Evolutionary conservation across 2,329 filamentous ascomycete species (phyloP), one percentile per base, ranked within the genome.

Genomic region (Pseudocercospora musae): DNA sequence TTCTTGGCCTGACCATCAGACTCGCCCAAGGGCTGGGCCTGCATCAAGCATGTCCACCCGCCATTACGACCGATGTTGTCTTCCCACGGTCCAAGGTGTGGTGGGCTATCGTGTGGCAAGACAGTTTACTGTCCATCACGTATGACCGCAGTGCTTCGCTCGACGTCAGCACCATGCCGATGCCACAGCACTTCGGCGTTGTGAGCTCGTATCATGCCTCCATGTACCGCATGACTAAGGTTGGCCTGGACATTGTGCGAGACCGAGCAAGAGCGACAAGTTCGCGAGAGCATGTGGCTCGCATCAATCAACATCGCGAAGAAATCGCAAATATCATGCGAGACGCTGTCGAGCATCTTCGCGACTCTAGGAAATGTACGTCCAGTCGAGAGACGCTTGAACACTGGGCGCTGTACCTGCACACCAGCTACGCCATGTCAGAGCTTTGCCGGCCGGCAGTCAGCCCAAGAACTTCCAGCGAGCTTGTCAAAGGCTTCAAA

Each of bases 61-160:
- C 83, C 52, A 80, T 81, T 2, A 75, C 81, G 2, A 70, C 77
- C 6, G 81, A 85, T 57, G 74, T 75, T 21, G 78, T 67, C 76
- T 79, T 71, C 72, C 78, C 62, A 33, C 67, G 71, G 21, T 71
- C 71, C 3, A 70, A 69, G 50, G 62, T 72, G 13, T 82, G 80
- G 80, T 88, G 85, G 85, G 84, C 84, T 1, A 80, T 87, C 66
- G 79, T 87, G 31, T 88, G 85, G 85, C 85, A 87, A 70, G 85
- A 88, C 68, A 86, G 84, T 60, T 78, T 87, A 52, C 80, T 88
- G 23, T 87, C 85, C 8, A 81, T 88, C 31, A 87, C 85, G 2
- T 88, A 87, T 68, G 85, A 88, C 68, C 77, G 85, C 82, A 13
- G 81, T 78, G 83, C 83, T 5, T 81, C 84, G n/a, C 77, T 79